A percentile compares a stretch with the other conserved stretches of the same genome.
phyloP scores from a whole-genome alignment of 306 rosid genomes.

The Pachyrhizus erosus region DNA sequence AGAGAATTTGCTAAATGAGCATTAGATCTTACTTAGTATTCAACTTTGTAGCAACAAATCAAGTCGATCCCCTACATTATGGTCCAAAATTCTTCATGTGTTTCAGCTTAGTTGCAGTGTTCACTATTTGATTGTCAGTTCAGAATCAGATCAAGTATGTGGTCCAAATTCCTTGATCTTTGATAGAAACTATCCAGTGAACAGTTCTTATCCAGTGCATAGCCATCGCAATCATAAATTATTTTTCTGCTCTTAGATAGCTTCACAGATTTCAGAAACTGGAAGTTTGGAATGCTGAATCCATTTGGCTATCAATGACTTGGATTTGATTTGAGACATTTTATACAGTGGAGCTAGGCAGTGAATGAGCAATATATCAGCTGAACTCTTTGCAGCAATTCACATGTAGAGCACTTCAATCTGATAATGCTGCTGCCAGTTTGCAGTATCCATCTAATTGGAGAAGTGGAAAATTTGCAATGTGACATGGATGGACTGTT shows the following conservation, averaged over 20 bases:
- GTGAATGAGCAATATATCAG: constrained; percentile 26
- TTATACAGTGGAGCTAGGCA: constrained; percentile 18
- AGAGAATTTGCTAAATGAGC: constrained; percentile 23
- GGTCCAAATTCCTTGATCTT: constrained; percentile 24
- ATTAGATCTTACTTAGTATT: constrained; percentile 55
- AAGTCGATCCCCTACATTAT: constrained; percentile 33
- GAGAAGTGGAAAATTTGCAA: constrained; percentile 37
- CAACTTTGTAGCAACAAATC: constrained; percentile 38
- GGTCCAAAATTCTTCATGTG: constrained; percentile 14
- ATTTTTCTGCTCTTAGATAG: constrained; percentile 27
- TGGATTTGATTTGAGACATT: constrained; percentile 21
- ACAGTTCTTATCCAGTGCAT: constrained; percentile 21
- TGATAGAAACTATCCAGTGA: constrained; percentile 13
- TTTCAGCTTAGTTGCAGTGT: constrained; percentile 33
- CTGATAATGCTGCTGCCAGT: constrained; percentile 30
- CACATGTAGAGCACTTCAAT: constrained; percentile 28
- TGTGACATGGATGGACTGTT: constrained; percentile 18
- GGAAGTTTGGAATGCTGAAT: constrained; percentile 12
- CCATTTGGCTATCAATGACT: constrained; percentile 30
- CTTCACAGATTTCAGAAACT: constrained; percentile 28
- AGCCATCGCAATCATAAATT: constrained; percentile 6
- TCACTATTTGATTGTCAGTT: constrained; percentile 32
- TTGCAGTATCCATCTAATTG: constrained; percentile 26
- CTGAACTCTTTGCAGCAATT: constrained; percentile 25
- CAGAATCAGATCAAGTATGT: constrained; percentile 32